Conservation (phyloP, 2,329 filamentous ascomycete species). For the Fusarium albosuccineum region DNA sequence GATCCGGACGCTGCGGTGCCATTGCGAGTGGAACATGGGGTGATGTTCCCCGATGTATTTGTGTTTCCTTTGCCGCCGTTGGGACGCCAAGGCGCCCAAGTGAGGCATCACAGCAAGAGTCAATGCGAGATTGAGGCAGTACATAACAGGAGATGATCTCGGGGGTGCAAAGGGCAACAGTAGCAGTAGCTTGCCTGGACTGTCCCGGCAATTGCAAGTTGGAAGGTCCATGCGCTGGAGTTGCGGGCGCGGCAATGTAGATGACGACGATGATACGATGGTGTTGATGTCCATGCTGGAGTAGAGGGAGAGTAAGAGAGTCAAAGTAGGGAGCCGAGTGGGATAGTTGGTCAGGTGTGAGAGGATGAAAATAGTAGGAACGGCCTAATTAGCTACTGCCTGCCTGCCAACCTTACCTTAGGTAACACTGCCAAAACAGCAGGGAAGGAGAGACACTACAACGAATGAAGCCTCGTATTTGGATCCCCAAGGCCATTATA, state of each 20-base stretch:
- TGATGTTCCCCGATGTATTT: slow-evolving; percentile 23
- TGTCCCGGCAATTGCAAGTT: slow-evolving; percentile 29
- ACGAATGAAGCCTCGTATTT: slow-evolving; percentile 8
- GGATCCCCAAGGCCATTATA: not conserved
- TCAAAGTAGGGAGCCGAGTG: not conserved
- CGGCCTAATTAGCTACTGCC: slow-evolving; percentile 7
- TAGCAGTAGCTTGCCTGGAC: too few relatives aligned
- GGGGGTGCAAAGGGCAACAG: too few relatives aligned
- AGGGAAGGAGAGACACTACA: slow-evolving; percentile 6
- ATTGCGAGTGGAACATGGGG: slow-evolving; percentile 41
- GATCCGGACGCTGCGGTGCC: slow-evolving; percentile 38
- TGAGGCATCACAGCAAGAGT: slow-evolving; percentile 16
- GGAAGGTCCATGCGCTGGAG: slow-evolving; percentile 20
- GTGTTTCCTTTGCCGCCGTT: slow-evolving; percentile 36
- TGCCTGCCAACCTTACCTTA: too few relatives aligned
- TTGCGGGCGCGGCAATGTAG: slow-evolving; percentile 25
- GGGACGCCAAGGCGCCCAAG: slow-evolving; percentile 24
- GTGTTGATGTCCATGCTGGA: slow-evolving; percentile 24
- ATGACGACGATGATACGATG: slow-evolving; percentile 18
- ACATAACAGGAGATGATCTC: not conserved
- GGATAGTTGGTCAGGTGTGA: slow-evolving; percentile 11
- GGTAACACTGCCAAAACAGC: not conserved
- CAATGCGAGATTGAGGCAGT: not conserved
- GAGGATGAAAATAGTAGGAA: slow-evolving; percentile 9
- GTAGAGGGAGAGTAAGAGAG: not conserved